These are phyloP conservation scores for Salvia rosmarinus DNA, from an alignment of 257 asterid species.

Conservation along the genomic window DNA sequence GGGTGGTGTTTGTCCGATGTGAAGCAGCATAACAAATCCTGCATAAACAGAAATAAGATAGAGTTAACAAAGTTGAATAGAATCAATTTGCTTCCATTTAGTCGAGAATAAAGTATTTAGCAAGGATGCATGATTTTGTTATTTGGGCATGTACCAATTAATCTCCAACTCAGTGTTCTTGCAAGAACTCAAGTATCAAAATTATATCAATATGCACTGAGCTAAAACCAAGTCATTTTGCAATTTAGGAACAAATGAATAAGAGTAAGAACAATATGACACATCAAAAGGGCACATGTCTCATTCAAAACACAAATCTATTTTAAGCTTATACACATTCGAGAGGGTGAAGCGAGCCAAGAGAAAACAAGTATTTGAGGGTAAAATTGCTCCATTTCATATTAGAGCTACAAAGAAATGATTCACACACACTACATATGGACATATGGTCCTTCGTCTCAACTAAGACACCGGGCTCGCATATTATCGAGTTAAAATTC, in stretches of 20 bases:
- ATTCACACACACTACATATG: neutral
- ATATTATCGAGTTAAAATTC: neutral
- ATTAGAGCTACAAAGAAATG: neutral
- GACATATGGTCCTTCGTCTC: neutral
- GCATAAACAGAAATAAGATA: neutral
- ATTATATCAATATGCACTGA: too few relatives aligned
- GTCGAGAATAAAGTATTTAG: neutral
- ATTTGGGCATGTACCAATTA: too few relatives aligned
- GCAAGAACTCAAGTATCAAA: neutral
- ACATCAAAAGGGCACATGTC: neutral
- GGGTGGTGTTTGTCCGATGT: too few relatives aligned
- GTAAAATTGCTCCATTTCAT: slow-evolving; percentile 13
- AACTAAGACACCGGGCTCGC: neutral
- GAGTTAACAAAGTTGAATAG: neutral
- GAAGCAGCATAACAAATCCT: neutral
- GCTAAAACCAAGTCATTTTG: too few relatives aligned
- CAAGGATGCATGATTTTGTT: neutral
- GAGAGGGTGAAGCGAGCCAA: neutral
- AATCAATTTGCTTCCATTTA: neutral
- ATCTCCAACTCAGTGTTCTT: neutral
- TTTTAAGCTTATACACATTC: neutral
- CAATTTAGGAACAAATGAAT: too few relatives aligned
- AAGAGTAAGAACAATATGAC: neutral
- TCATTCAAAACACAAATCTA: neutral
- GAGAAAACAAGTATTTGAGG: neutral